Base-by-base conservation (phyloP, 129 eudicot genomes). In the Pulicaria dysenterica region DNA sequence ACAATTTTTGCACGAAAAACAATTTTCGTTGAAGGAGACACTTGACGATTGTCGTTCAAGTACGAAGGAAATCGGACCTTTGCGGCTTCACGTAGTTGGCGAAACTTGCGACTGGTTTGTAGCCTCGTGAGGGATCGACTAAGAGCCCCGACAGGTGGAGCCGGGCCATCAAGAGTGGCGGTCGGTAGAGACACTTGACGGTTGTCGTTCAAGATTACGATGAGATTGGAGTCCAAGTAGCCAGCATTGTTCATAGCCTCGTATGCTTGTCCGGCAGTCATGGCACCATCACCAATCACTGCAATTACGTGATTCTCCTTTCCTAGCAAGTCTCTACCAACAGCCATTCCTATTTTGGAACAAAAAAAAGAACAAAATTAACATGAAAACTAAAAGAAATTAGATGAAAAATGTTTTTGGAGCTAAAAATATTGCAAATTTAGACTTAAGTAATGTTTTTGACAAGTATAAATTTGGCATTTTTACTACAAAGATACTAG, bases 241-340 rank as follows among this genome's bases (percentile, higher is more conserved):
- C 94, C 94, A 0, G 87, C 94, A 73, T 87, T 87, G 68, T 87
- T 87, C 79, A 87, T 65, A 24, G 89, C 94, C 43, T 87, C 94
- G 3, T 79, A 87, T 17, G 94, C 94, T 58, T 87, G 94, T 61
- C 94, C 94, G 42, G 87, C 94, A 5, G 89, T 87, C 94, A 87
- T 84, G 55, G 94, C 94, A 44, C 94, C 94, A 67, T 87, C 94
- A 5, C 94, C 94, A 2, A 87, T 87, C 46, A 87, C 89, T 16
- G 94, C 69, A 54, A 87, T 80, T 42, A 87, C 87, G 50, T 81
- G 86, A 66, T 87, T 87, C 24, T 67, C 51, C 73, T 87, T 87
- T 45, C 85, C 85, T 9, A 77, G 64, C 62, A 87, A 61, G 70
- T 87, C 94, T 68, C 94, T 77, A 55, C 81, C 94, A 63, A 87